A percentile compares a stretch with the other conserved stretches of the same genome.
Evolutionary conservation across 2,329 filamentous ascomycete species (phyloP).

Genomic region (Raffaelea ambrosiae): DNA sequence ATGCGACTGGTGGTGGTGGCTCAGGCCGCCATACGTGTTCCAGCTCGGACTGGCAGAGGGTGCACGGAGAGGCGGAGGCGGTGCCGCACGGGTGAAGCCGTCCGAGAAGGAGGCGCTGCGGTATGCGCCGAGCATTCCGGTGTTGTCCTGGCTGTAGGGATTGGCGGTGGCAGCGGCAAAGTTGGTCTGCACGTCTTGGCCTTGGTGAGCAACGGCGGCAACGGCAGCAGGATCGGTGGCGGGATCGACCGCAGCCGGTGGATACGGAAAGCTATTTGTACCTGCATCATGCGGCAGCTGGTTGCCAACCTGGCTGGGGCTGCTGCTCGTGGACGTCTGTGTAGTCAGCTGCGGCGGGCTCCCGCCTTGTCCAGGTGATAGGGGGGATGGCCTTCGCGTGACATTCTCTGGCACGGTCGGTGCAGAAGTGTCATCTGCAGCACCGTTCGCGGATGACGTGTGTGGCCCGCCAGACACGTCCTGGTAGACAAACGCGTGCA

Average conservation of each 20-base stretch:
- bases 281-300: conserved; percentile 26
- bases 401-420: conserved; percentile 28
- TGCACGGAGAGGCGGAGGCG: conserved; percentile 24
- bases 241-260: conserved; percentile 39
- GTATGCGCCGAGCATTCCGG: conserved; percentile 49
- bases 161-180: conserved; percentile 14
- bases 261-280: conserved; percentile 50
- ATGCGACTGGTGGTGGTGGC: conserved; percentile 11
- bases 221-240: conserved; percentile 40
- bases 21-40: conserved; percentile 2
- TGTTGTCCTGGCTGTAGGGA: conserved; percentile 29
- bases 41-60: conserved; percentile 18
- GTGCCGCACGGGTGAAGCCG: conserved; percentile 29
- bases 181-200: conserved; percentile 28
- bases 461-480: conserved; percentile 20
- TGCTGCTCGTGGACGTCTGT: conserved; percentile 22
- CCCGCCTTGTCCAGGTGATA: conserved; percentile 33
- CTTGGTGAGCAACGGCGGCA: conserved; percentile 24
- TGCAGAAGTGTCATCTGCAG: conserved; percentile 10
- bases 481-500: conserved; percentile 36
- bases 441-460: conserved; percentile 6
- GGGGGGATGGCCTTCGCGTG: conserved; percentile 28
- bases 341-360: conserved; percentile 31
- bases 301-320: conserved; percentile 18
- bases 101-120: conserved; percentile 43